phyloP scores from a whole-genome alignment of 1,284 basidiomycete genomes.

The Rhodotorula sp. region DNA sequence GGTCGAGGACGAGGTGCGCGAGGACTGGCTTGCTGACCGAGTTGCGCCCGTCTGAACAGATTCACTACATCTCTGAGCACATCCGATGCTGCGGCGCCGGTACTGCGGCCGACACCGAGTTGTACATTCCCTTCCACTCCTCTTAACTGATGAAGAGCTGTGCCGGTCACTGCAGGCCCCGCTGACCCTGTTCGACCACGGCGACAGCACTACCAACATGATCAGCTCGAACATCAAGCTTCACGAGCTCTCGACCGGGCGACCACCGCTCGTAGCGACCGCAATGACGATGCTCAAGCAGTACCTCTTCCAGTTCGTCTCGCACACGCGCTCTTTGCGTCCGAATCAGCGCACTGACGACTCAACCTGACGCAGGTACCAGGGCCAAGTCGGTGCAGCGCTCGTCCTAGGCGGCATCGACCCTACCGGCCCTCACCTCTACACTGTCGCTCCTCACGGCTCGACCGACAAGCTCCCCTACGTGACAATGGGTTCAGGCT shows the following conservation, averaged over 20 bases:
- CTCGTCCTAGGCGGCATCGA: slow-evolving; percentile 98
- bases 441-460: slow-evolving; percentile 95
- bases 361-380: slow-evolving; percentile 61
- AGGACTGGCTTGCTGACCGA: background rate
- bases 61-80: slow-evolving; percentile 90
- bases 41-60: slow-evolving; percentile 56
- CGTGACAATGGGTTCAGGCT: slow-evolving; percentile 97
- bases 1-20: background rate
- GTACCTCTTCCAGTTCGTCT: slow-evolving; percentile 69
- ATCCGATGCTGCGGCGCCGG: slow-evolving; percentile 99
- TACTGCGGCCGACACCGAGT: slow-evolving; percentile 61
- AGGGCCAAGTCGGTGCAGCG: slow-evolving; percentile 92
- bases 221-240: slow-evolving; percentile 92
- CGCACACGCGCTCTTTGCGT: background rate
- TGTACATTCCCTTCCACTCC: background rate
- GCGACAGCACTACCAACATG: slow-evolving; percentile 61
- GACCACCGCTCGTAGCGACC: slow-evolving; percentile 86
- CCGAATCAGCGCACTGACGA: background rate
- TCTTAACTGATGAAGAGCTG: no score
- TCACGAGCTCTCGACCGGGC: slow-evolving; percentile 76
- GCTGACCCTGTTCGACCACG: background rate
- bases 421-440: slow-evolving; percentile 85
- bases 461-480: slow-evolving; percentile 98
- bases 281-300: slow-evolving; percentile 99
- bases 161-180: background rate